Evolutionary conservation across 169 alveolate species (phyloP).

Genomic region (Perkinsus olseni): DNA sequence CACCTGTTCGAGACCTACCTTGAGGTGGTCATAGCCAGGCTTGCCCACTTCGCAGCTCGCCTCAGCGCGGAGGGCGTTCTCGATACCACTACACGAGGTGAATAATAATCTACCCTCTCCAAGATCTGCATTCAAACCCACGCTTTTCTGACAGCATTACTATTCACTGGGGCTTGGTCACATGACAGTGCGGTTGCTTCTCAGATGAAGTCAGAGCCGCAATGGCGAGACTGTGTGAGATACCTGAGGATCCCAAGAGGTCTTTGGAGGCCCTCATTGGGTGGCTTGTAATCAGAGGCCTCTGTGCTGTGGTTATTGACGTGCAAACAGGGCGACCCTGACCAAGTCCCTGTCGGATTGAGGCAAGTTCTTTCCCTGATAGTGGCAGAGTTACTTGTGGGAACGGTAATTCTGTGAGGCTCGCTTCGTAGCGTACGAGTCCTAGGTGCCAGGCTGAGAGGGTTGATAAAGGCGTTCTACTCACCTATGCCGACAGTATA

Average conservation of each 20-base stretch:
- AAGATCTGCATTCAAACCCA: too few relatives aligned
- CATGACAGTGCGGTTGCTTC: background rate
- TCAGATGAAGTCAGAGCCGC: background rate
- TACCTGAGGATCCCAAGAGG: background rate
- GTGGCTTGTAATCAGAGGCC: background rate
- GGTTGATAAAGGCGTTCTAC: background rate
- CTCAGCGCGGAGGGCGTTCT: background rate
- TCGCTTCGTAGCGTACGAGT: background rate
- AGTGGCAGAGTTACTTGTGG: background rate
- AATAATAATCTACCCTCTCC: too few relatives aligned
- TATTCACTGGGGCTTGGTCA: too few relatives aligned
- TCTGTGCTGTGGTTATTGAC: background rate
- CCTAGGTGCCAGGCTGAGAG: background rate
- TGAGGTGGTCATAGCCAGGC: background rate
- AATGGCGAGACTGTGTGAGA: background rate
- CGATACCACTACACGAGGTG: too few relatives aligned
- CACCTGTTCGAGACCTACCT: background rate
- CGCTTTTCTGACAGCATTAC: too few relatives aligned
- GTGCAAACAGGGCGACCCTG: too few relatives aligned
- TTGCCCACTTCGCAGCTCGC: background rate
- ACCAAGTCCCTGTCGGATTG: too few relatives aligned
- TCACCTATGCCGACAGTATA: background rate
- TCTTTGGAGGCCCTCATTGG: background rate
- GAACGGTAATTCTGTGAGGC: background rate
- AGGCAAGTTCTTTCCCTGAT: too few relatives aligned